Conservation (phyloP, 2,329 filamentous ascomycete genomes). For the Xylaria sp. region DNA sequence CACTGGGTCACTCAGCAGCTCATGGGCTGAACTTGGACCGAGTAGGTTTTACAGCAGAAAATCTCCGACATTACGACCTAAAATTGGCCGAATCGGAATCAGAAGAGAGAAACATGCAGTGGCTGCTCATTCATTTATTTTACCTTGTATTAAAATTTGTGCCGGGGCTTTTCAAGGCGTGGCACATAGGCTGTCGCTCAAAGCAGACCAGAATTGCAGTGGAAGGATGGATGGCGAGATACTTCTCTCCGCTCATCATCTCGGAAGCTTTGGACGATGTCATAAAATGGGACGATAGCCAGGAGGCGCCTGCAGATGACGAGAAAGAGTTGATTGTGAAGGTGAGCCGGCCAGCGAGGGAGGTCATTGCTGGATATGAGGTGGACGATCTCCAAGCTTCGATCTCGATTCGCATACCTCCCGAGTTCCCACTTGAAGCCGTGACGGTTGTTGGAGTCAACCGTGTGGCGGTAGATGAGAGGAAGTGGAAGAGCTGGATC, state of each 20-base stretch:
- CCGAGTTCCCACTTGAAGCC: constrained; percentile 82
- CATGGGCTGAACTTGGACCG: constrained; percentile 79
- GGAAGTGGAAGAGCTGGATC: constrained; percentile 93
- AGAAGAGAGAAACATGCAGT: constrained; percentile 79
- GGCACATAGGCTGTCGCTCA: constrained; percentile 84
- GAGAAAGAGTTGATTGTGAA: constrained; percentile 72
- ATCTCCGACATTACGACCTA: constrained; percentile 66
- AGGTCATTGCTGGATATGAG: constrained; percentile 85
- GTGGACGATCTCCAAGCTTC: constrained; percentile 87
- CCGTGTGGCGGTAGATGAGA: constrained; percentile 87
- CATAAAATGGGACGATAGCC: constrained; percentile 68
- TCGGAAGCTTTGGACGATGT: constrained; percentile 73
- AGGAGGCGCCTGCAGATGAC: constrained; percentile 60
- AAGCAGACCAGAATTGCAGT: constrained; percentile 83
- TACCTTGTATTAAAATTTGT: constrained; percentile 82
- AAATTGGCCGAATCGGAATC: constrained; percentile 65
- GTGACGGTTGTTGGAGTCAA: constrained; percentile 81
- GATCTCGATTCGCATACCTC: constrained; percentile 83
- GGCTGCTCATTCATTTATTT: constrained; percentile 86
- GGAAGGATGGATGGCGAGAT: constrained; percentile 85
- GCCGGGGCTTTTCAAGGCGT: constrained; percentile 80
- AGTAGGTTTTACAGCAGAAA: constrained; percentile 65
- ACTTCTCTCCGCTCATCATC: constrained; percentile 78
- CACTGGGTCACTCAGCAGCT: constrained; percentile 80
- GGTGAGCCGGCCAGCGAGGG: constrained; percentile 74